These are phyloP conservation scores for Neolentinus lepideus DNA, from an alignment of 1,284 basidiomycete genomes.

Conservation along the genomic window DNA sequence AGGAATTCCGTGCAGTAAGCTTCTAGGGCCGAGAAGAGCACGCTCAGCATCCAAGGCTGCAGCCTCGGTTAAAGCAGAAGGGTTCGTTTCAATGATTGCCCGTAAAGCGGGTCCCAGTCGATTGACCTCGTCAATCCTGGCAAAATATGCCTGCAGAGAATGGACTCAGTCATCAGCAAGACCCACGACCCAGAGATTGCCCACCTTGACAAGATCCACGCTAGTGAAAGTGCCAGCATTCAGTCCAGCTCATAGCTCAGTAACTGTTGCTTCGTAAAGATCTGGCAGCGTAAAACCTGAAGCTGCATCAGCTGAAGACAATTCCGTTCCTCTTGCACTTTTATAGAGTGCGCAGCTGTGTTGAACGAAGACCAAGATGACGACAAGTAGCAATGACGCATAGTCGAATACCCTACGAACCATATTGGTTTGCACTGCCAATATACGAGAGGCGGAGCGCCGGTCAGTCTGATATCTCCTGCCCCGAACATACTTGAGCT, in stretches of 20 bases:
- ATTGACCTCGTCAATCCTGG: slow-evolving; percentile 67
- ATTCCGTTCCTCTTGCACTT: neutral
- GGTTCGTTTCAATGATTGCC: slow-evolving; percentile 59
- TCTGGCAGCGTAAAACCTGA: slow-evolving; percentile 21
- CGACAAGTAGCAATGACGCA: too few species aligned
- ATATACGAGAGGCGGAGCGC: too few species aligned
- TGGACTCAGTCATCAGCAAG: slow-evolving; percentile 35
- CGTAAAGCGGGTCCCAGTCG: slow-evolving; percentile 48
- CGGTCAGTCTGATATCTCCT: too few species aligned
- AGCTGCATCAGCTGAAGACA: neutral
- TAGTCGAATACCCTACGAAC: too few species aligned
- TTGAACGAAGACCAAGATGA: too few species aligned
- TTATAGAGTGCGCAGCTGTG: neutral
- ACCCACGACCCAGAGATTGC: neutral
- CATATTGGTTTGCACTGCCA: too few species aligned
- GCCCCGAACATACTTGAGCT: too few species aligned
- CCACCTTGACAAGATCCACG: slow-evolving; percentile 34
- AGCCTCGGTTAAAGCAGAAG: slow-evolving; percentile 47
- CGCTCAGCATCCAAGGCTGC: slow-evolving; percentile 49
- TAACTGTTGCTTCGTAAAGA: slow-evolving; percentile 35
- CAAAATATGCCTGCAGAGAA: slow-evolving; percentile 65
- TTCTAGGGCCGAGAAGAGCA: slow-evolving; percentile 33
- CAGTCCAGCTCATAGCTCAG: slow-evolving; percentile 30
- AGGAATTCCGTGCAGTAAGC: slow-evolving; percentile 64
- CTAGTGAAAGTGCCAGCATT: slow-evolving; percentile 28